A percentile compares a stretch with the other conserved stretches of the same genome.
These are phyloP conservation scores for Eimeria maxima DNA, from an alignment of 169 alveolate genomes.

Conservation along the genomic window DNA sequence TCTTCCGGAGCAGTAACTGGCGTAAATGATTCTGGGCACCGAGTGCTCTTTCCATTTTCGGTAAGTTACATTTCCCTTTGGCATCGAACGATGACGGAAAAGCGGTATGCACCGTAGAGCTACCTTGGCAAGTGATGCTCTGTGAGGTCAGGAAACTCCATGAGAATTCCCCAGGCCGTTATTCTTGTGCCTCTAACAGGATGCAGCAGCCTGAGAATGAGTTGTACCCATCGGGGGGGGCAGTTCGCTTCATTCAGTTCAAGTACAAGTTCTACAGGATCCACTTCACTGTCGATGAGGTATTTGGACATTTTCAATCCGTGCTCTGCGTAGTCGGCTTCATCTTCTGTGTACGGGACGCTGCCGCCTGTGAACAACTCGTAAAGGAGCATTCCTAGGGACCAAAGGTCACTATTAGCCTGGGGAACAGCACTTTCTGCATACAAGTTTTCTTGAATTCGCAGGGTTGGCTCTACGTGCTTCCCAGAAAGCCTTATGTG, in stretches of 20 bases:
- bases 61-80: background rate
- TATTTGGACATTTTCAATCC: background rate
- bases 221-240: background rate
- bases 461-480: background rate
- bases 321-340: background rate
- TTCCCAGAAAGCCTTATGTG: background rate
- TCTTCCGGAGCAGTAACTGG: no score
- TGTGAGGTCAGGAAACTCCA: background rate
- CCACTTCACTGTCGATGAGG: background rate
- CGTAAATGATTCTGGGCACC: no score
- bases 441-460: background rate
- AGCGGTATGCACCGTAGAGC: background rate
- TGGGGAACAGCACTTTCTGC: background rate
- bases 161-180: background rate
- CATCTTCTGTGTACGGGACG: background rate
- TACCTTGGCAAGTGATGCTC: background rate
- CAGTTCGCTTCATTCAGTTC: background rate
- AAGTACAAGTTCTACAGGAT: background rate
- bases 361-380: background rate
- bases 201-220: background rate
- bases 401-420: conserved; percentile 22
- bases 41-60: no score
- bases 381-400: background rate
- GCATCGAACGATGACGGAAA: background rate
- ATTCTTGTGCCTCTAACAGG: background rate